A percentile compares a stretch with the other conserved stretches of the same genome.
Conservation (phyloP, 2,329 filamentous ascomycete species). For the Thelonectria blattea region DNA sequence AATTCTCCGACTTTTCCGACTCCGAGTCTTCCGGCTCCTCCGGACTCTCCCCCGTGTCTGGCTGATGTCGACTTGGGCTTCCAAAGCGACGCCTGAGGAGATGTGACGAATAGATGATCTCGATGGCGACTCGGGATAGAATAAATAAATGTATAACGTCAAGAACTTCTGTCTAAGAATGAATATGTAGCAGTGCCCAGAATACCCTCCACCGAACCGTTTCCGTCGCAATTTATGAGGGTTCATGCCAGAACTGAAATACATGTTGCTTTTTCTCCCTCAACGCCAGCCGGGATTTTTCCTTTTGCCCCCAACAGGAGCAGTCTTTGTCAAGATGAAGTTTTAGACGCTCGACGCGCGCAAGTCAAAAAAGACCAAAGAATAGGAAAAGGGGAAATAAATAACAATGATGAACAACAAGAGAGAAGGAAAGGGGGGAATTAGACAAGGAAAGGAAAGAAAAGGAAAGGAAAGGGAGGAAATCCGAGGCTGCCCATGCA, state of each 20-base stretch:
- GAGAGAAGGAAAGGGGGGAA: neutral
- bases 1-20: too few relatives aligned
- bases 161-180: neutral
- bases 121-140: neutral
- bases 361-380: neutral
- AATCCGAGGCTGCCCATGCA: neutral
- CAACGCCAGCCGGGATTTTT: neutral
- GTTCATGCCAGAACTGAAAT: neutral
- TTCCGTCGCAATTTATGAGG: neutral
- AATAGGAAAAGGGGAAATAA: neutral
- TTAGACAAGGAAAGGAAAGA: neutral
- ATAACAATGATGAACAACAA: too few relatives aligned
- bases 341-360: neutral
- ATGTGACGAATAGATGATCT: too few relatives aligned
- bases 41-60: too few relatives aligned
- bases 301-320: neutral
- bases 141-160: neutral
- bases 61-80: too few relatives aligned
- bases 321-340: neutral
- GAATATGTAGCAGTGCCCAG: neutral
- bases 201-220: too few relatives aligned
- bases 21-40: too few relatives aligned
- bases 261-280: neutral
- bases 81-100: too few relatives aligned
- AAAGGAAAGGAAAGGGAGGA: neutral